Evolutionary conservation across 805 yeast genomes (phyloP).

Genomic region (Candida ulmi): DNA sequence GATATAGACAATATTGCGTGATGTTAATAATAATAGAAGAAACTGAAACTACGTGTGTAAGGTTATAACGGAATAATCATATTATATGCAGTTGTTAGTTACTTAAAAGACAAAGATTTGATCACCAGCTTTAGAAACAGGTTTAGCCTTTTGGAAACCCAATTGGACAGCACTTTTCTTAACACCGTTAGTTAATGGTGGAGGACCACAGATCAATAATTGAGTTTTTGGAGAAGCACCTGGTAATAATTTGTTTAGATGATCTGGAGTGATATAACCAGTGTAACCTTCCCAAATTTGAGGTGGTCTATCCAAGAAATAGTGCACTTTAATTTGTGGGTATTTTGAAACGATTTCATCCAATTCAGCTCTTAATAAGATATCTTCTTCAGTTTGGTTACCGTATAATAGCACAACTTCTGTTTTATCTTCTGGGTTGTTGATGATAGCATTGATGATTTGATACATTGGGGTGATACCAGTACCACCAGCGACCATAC

Average conservation of each 20-base stretch:
- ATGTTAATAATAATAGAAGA: no score
- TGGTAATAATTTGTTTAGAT: constrained; percentile 61
- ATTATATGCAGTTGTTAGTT: no score
- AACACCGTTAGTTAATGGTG: constrained; percentile 82
- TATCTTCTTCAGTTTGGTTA: constrained; percentile 73
- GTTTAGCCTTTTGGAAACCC: constrained; percentile 81
- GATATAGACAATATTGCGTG: no score
- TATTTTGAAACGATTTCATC: constrained; percentile 54
- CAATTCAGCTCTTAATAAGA: constrained; percentile 73
- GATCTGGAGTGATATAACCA: constrained; percentile 78
- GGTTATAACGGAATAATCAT: no score
- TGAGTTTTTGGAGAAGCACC: constrained; percentile 53
- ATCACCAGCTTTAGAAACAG: constrained; percentile 85
- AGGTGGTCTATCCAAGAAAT: constrained; percentile 68
- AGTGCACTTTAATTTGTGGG: constrained; percentile 59
- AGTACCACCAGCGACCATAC: constrained; percentile 96
- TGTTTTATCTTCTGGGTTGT: constrained; percentile 74
- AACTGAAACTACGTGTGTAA: no score
- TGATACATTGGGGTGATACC: constrained; percentile 97
- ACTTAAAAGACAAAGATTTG: constrained; percentile 78
- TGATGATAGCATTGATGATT: constrained; percentile 74
- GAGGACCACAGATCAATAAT: constrained; percentile 89
- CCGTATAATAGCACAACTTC: constrained; percentile 74
- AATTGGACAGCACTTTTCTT: constrained; percentile 70
- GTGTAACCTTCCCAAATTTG: constrained; percentile 69